A percentile compares a stretch with the other conserved stretches of the same genome.
These are phyloP conservation scores for Petunia axillaris DNA, from an alignment of 257 asterid genomes.

Conservation along the genomic window DNA sequence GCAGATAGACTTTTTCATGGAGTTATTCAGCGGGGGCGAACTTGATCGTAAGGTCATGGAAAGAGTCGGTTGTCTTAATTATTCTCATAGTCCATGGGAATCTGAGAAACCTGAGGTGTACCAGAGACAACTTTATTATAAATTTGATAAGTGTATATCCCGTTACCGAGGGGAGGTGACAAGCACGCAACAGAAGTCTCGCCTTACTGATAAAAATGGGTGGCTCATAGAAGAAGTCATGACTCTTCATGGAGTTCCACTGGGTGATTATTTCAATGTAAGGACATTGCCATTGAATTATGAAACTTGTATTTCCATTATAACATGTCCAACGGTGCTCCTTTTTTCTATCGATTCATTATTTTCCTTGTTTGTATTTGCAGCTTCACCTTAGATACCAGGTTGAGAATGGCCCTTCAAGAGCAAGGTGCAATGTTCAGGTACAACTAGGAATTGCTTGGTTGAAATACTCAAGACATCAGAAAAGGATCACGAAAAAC, in stretches of 20 bases:
- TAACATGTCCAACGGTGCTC: not conserved
- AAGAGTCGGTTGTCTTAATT: slow-evolving; percentile 83
- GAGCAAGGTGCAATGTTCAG: slow-evolving; percentile 78
- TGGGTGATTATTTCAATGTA: slow-evolving; percentile 93
- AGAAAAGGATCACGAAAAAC: slow-evolving; percentile 83
- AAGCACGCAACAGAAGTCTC: slow-evolving; percentile 91
- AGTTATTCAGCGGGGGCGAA: slow-evolving; percentile 82
- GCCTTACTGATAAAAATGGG: slow-evolving; percentile 59
- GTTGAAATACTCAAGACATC: slow-evolving; percentile 74
- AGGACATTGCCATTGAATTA: slow-evolving; percentile 18
- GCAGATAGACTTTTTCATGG: slow-evolving; percentile 88
- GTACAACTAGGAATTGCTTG: slow-evolving; percentile 80
- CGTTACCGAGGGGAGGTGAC: slow-evolving; percentile 93
- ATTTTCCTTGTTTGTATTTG: slow-evolving; percentile 23
- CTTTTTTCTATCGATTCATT: not conserved
- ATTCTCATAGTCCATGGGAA: slow-evolving; percentile 91
- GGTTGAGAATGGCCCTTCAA: slow-evolving; percentile 72
- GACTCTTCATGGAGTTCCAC: slow-evolving; percentile 96
- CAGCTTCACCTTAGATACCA: slow-evolving; percentile 93
- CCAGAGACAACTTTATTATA: slow-evolving; percentile 89
- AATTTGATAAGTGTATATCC: slow-evolving; percentile 75
- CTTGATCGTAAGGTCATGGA: slow-evolving; percentile 90
- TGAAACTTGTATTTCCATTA: not conserved
- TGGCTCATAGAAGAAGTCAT: slow-evolving; percentile 96
- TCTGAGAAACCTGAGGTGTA: slow-evolving; percentile 79